Percentiles rank a stretch among this genome's conserved stretches.
phyloP scores from a whole-genome alignment of 2,329 filamentous ascomycete species.

The Fusarium xylarioides region DNA sequence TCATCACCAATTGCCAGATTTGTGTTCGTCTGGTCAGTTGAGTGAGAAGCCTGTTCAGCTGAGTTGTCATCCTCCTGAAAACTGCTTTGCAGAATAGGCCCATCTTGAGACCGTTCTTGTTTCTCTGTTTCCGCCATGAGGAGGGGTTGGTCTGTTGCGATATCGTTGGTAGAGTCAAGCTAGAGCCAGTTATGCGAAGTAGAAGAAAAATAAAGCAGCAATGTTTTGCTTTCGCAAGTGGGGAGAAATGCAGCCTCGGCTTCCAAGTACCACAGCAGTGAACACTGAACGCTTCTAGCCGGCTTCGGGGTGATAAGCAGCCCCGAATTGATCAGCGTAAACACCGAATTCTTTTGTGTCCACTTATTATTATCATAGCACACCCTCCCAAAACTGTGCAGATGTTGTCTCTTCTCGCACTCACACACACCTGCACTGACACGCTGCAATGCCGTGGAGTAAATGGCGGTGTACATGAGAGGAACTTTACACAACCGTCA shows the following conservation, averaged over 20 bases:
- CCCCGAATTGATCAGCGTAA: neutral
- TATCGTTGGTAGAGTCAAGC: neutral
- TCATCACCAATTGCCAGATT: too few species aligned
- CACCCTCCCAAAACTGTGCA: neutral
- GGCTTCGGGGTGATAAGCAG: neutral
- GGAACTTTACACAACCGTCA: neutral
- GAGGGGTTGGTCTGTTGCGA: neutral
- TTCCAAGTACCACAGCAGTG: too few species aligned
- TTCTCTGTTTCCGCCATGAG: neutral
- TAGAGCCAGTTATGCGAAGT: too few species aligned
- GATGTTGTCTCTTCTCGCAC: neutral
- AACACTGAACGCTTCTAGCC: neutral
- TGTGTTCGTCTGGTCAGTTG: neutral
- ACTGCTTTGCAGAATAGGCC: neutral
- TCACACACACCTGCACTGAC: neutral
- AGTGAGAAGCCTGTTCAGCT: neutral
- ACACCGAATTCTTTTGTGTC: neutral
- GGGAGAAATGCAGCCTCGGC: neutral
- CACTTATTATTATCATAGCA: neutral
- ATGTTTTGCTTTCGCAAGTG: neutral
- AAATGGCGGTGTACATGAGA: neutral
- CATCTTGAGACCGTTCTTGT: neutral
- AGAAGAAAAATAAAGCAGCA: neutral
- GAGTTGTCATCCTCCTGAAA: neutral
- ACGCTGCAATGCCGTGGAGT: neutral